Evolutionary conservation across 306 rosid genomes (phyloP).

Genomic region (Acacia crassicarpa): DNA sequence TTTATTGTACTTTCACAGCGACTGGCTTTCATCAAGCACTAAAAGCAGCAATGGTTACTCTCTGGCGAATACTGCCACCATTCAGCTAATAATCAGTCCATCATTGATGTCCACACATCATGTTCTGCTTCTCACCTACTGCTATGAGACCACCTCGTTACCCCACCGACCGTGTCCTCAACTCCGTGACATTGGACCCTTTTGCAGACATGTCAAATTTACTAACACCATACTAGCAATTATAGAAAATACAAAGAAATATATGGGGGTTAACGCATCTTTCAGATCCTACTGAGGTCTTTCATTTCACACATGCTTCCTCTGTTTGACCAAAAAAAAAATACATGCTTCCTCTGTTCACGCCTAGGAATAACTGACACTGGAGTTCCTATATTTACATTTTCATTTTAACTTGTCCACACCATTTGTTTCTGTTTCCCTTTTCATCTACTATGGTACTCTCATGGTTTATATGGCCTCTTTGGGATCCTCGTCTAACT

Average conservation of each 20-base stretch:
- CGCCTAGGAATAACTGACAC: not conserved
- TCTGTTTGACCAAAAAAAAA: not conserved
- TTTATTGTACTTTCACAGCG: not conserved
- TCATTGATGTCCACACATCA: conserved; percentile 35
- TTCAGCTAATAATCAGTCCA: conserved; percentile 25
- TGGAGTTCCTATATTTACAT: conserved; percentile 35
- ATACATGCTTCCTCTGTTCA: conserved; percentile 9
- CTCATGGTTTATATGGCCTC: conserved; percentile 9
- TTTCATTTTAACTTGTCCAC: conserved; percentile 10
- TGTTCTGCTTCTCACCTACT: conserved; percentile 12
- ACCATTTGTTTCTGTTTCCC: not conserved
- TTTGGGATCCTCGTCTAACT: not conserved
- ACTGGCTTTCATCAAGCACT: not conserved
- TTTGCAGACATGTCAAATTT: not conserved
- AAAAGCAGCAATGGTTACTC: not conserved
- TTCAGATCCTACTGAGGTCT: not conserved
- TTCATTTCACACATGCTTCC: conserved; percentile 1
- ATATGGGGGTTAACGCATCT: not conserved
- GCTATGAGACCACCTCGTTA: not conserved
- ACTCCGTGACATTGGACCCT: conserved; percentile 13
- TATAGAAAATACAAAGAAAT: not conserved
- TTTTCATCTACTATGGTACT: not conserved
- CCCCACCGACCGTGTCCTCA: not conserved
- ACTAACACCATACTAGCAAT: not conserved
- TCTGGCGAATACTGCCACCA: not conserved